Conservation (phyloP, 345 rosid genomes). For the Gossypium arboreum region DNA sequence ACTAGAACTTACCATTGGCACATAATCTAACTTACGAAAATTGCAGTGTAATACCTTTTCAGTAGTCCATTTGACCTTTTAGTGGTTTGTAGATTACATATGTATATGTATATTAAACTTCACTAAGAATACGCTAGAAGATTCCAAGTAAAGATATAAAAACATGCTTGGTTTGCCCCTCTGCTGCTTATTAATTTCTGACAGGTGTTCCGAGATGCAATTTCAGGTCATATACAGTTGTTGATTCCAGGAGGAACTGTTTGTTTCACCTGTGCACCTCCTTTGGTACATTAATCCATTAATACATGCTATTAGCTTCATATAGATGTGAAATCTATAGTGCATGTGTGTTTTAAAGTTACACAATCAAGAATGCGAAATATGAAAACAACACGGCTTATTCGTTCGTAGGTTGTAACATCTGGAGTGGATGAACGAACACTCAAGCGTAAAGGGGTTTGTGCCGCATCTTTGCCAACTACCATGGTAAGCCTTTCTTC, state of each 20-base stretch:
- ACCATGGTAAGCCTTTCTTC: conserved; percentile 57
- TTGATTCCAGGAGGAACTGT: conserved; percentile 95
- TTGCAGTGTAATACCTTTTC: not conserved
- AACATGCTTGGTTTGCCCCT: not conserved
- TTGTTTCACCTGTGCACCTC: conserved; percentile 99
- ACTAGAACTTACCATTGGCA: not conserved
- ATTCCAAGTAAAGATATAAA: not conserved
- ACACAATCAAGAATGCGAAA: conserved; percentile 5
- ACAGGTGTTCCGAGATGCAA: conserved; percentile 99
- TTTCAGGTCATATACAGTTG: conserved; percentile 95
- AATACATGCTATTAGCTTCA: not conserved
- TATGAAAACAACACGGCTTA: not conserved
- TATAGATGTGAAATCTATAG: not conserved
- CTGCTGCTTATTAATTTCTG: conserved; percentile 14
- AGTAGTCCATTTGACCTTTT: conserved; percentile 11
- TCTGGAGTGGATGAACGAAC: conserved; percentile 97
- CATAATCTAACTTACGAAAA: conserved; percentile 6
- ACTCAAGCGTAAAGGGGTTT: conserved; percentile 91
- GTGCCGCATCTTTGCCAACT: conserved; percentile 94
- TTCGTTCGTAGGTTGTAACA: conserved; percentile 69
- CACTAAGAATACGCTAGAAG: not conserved
- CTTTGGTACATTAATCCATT: conserved; percentile 53
- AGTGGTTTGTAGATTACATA: not conserved
- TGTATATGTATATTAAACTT: not conserved
- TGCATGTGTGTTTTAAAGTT: not conserved